These are phyloP conservation scores for Penicillium canescens DNA, from an alignment of 495 filamentous ascomycete species.

Conservation along the genomic window DNA sequence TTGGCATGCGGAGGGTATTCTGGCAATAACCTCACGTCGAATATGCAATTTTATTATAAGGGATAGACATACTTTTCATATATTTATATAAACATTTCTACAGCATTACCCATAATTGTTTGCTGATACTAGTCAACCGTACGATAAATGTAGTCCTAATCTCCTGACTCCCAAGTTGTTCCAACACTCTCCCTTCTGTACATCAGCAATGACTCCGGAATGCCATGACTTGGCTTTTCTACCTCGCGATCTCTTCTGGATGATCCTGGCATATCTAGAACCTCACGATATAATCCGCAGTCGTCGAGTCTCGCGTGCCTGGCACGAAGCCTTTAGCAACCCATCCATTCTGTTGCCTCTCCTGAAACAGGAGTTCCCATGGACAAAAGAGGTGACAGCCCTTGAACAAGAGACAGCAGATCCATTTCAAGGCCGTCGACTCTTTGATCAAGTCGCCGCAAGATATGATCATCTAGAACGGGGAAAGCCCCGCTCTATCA, in stretches of 20 bases:
- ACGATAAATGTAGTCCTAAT: no score
- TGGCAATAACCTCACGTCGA: background rate
- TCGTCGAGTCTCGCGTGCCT: slow-evolving; percentile 55
- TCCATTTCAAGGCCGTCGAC: slow-evolving; percentile 33
- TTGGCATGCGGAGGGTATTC: slow-evolving; percentile 38
- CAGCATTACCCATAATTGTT: background rate
- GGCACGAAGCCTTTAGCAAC: slow-evolving; percentile 56
- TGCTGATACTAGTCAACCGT: no score
- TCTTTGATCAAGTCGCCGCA: slow-evolving; percentile 55
- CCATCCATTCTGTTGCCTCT: slow-evolving; percentile 44
- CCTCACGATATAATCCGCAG: slow-evolving; percentile 53
- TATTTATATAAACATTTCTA: background rate
- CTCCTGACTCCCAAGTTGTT: no score
- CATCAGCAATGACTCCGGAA: slow-evolving; percentile 5
- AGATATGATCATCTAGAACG: slow-evolving; percentile 56
- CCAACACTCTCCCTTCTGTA: background rate
- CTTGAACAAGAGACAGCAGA: slow-evolving; percentile 11
- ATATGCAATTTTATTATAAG: no score
- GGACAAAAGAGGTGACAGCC: slow-evolving; percentile 53
- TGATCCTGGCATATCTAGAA: slow-evolving; percentile 41
- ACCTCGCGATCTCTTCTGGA: slow-evolving; percentile 46
- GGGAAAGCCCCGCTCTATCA: slow-evolving; percentile 48
- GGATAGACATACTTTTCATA: no score
- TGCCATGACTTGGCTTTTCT: slow-evolving; percentile 30
- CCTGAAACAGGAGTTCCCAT: slow-evolving; percentile 53